phyloP scores from a whole-genome alignment of 1,284 basidiomycete genomes.

The Moniliella sp. region DNA sequence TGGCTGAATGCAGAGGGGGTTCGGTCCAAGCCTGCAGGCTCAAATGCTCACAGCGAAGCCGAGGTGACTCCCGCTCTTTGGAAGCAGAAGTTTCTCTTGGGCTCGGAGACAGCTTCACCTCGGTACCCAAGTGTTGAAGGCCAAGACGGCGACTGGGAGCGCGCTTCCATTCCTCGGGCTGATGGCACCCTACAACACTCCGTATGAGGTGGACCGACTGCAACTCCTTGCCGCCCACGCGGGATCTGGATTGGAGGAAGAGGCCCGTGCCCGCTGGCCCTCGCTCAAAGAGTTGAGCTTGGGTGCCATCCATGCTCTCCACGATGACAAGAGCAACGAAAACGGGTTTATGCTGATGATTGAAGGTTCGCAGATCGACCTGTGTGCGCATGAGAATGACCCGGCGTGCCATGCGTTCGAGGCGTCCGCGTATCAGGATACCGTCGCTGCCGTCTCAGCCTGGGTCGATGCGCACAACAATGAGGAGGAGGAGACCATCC shows the following conservation, averaged over 20 bases:
- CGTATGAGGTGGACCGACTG: conserved; percentile 24
- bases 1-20: no score
- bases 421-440: conserved; percentile 34
- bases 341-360: conserved; percentile 28
- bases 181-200: conserved; percentile 19
- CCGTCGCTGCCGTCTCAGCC: conserved; percentile 23
- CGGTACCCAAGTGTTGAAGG: no score
- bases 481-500: conserved; percentile 20
- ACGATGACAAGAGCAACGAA: conserved; percentile 4
- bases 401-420: conserved; percentile 24
- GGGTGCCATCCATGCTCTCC: conserved; percentile 10
- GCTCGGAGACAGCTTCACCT: no score
- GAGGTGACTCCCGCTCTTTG: no score
- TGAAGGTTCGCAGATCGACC: conserved; percentile 27
- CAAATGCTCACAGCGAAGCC: no score
- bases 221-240: conserved; percentile 9
- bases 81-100: no score
- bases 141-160: no score
- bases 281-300: conserved; percentile 8
- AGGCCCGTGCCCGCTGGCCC: no score
- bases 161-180: conserved; percentile 14
- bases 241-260: no score
- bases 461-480: conserved; percentile 27
- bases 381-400: conserved; percentile 24
- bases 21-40: no score